Conservation (phyloP, 2,329 filamentous ascomycete genomes). For the Neofusicoccum sp. region DNA sequence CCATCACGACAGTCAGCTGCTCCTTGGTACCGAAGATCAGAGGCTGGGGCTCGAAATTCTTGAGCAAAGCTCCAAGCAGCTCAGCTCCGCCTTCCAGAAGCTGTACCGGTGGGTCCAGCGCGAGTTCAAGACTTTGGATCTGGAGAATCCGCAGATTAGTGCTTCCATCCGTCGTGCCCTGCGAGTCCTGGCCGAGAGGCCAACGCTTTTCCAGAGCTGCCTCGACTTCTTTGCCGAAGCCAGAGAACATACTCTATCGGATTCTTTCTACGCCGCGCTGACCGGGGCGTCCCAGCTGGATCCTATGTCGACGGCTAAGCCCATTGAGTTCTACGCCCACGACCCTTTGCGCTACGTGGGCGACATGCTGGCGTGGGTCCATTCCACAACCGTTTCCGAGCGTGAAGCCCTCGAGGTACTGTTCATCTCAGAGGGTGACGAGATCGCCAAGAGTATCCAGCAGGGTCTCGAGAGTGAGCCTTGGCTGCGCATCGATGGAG, state of each 20-base stretch:
- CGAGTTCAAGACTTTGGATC: conserved; percentile 87
- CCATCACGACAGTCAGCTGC: conserved; percentile 81
- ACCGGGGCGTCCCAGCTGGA: conserved; percentile 71
- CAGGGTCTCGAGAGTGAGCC: conserved; percentile 80
- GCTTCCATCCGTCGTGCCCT: conserved; percentile 80
- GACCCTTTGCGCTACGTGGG: conserved; percentile 90
- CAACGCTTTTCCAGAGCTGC: conserved; percentile 89
- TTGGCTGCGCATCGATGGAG: conserved; percentile 63
- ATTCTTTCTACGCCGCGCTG: conserved; percentile 85
- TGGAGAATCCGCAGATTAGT: conserved; percentile 93
- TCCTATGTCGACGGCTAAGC: conserved; percentile 63
- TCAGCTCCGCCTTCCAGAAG: conserved; percentile 92
- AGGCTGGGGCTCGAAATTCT: conserved; percentile 86
- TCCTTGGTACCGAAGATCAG: conserved; percentile 90
- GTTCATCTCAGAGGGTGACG: conserved; percentile 87
- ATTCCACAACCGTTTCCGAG: conserved; percentile 92
- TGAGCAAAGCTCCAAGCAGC: conserved; percentile 82
- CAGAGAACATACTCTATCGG: conserved; percentile 81
- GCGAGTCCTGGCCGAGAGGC: conserved; percentile 84
- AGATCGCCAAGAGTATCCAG: conserved; percentile 80
- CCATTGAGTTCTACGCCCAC: conserved; percentile 91
- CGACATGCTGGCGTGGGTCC: conserved; percentile 97
- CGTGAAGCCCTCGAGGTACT: conserved; percentile 87
- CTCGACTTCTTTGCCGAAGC: conserved; percentile 92
- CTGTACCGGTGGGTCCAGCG: conserved; percentile 93